A percentile compares a stretch with the other conserved stretches of the same genome.
Conservation (phyloP, 768 basidiomycete genomes). For the Inosperma sp. region DNA sequence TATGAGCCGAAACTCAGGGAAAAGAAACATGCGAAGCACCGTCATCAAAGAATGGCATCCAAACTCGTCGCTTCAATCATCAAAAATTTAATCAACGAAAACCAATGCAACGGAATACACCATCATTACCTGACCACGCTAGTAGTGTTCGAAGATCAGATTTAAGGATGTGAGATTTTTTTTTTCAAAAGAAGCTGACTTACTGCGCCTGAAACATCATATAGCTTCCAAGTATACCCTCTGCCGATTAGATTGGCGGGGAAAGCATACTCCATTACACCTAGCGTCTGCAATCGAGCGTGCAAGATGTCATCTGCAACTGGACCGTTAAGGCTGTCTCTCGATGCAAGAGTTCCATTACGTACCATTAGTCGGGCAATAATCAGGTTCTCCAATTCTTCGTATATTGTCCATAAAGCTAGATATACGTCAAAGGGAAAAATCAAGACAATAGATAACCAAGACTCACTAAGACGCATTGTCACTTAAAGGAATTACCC, state of each 20-base stretch:
- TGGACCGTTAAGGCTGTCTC: neutral
- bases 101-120: constrained; percentile 1
- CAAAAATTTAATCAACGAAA: constrained; percentile 1
- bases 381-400: constrained; percentile 65
- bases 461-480: constrained; percentile 65
- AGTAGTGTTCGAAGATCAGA: constrained; percentile 6
- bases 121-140: constrained; percentile 58
- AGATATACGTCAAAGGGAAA: neutral
- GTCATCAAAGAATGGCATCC: constrained; percentile 85
- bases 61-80: constrained; percentile 58
- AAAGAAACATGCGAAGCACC: constrained; percentile 40
- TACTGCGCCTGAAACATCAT: constrained; percentile 82
- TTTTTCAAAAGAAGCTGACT: constrained; percentile 30
- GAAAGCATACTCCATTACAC: constrained; percentile 73
- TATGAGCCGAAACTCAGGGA: neutral
- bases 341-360: constrained; percentile 4
- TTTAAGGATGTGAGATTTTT: constrained; percentile 1
- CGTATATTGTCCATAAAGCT: constrained; percentile 68
- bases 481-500: constrained; percentile 67
- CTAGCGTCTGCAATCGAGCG: constrained; percentile 75
- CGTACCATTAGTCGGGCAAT: constrained; percentile 67
- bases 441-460: constrained; percentile 6
- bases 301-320: constrained; percentile 67
- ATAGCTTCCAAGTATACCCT: constrained; percentile 71
- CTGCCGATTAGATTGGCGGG: constrained; percentile 59